Percentiles rank a stretch among this genome's conserved stretches.
These are phyloP conservation scores for Ilyonectria robusta DNA, from an alignment of 2,329 filamentous ascomycete genomes.

Conservation along the genomic window DNA sequence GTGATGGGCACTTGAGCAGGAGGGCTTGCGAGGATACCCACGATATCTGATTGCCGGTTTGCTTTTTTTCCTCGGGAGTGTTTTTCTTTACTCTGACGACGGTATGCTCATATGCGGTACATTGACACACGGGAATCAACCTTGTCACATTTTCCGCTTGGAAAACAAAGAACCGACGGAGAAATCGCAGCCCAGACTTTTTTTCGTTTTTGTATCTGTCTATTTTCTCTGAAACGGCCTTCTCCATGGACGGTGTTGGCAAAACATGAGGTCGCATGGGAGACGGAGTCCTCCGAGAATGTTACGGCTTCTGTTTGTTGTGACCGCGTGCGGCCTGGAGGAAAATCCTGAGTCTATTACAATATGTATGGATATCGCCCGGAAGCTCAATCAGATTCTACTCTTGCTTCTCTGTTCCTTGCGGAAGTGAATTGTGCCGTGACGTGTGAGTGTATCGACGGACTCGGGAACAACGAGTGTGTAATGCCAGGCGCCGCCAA, in stretches of 20 bases:
- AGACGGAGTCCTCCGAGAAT: slow-evolving; percentile 21
- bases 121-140: slow-evolving; percentile 42
- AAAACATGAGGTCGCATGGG: slow-evolving; percentile 26
- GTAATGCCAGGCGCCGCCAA: not conserved
- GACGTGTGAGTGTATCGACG: not conserved
- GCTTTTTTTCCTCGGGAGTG: slow-evolving; percentile 12
- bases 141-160: slow-evolving; percentile 17
- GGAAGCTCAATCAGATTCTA: slow-evolving; percentile 30
- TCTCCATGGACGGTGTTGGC: slow-evolving; percentile 24
- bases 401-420: slow-evolving; percentile 4
- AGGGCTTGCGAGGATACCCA: slow-evolving; percentile 31
- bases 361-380: slow-evolving; percentile 28
- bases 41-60: slow-evolving; percentile 19
- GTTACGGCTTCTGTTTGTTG: slow-evolving; percentile 11
- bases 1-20: slow-evolving; percentile 26
- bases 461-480: not conserved
- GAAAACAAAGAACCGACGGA: slow-evolving; percentile 26
- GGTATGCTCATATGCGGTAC: slow-evolving; percentile 51
- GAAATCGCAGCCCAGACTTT: slow-evolving; percentile 20
- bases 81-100: slow-evolving; percentile 24
- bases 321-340: slow-evolving; percentile 8
- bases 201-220: slow-evolving; percentile 31
- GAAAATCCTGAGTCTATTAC: slow-evolving; percentile 4
- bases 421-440: not conserved
- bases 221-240: slow-evolving; percentile 29